phyloP scores from a whole-genome alignment of 768 basidiomycete species.

The Pilatotrama ljubarskyi region DNA sequence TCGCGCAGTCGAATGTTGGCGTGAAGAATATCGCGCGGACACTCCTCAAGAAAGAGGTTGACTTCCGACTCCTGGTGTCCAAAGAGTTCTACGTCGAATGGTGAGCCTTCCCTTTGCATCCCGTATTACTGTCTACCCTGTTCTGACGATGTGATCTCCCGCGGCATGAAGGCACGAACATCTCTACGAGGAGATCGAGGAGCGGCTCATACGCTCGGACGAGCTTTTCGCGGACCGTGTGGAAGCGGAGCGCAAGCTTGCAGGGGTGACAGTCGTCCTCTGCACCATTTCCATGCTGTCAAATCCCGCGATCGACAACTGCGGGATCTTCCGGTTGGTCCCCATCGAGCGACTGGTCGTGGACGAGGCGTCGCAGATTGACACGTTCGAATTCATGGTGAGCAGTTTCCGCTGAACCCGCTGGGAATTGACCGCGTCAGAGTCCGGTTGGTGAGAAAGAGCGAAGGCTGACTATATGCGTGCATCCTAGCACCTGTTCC shows the following conservation, averaged over 20 bases:
- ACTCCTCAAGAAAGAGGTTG: constrained; percentile 49
- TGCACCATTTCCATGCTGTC: constrained; percentile 54
- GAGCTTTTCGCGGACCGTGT: constrained; percentile 34
- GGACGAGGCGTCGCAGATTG: constrained; percentile 59
- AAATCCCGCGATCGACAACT: constrained; percentile 40
- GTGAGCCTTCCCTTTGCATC: constrained; percentile 23
- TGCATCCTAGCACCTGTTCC: constrained; percentile 43
- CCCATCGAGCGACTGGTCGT: constrained; percentile 50
- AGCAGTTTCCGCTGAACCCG: not conserved
- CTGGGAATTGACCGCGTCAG: no score
- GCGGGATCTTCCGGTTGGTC: constrained; percentile 36
- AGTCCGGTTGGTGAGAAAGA: no score
- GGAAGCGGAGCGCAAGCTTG: constrained; percentile 32
- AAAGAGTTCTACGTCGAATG: constrained; percentile 33
- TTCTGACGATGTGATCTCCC: no score
- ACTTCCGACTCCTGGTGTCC: constrained; percentile 54
- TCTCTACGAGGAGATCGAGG: constrained; percentile 35
- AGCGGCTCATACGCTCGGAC: constrained; percentile 43
- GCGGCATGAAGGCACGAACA: constrained; percentile 63
- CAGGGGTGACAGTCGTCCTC: constrained; percentile 38
- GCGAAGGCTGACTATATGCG: not conserved
- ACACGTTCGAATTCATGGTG: constrained; percentile 50
- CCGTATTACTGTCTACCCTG: no score
- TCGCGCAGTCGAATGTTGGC: constrained; percentile 81
- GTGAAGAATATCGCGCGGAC: constrained; percentile 86